Conservation (phyloP, 208 protist species). For the Wallacemonas sp. region DNA sequence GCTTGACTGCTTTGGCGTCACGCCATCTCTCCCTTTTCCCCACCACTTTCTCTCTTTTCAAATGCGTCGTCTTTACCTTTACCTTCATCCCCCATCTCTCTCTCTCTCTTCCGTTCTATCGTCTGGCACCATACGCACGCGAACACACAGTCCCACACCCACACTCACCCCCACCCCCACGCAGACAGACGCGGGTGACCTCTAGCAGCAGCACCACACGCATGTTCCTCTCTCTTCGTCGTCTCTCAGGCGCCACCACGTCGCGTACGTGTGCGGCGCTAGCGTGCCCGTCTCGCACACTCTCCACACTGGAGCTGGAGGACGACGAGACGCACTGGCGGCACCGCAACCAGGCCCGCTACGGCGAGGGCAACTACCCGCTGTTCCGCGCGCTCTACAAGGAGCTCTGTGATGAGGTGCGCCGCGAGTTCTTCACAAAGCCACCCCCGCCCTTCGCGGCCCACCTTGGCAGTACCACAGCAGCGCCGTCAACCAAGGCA, state of each 20-base stretch:
- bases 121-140: no score
- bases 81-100: background rate
- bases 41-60: background rate
- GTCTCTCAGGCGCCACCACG: background rate
- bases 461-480: background rate
- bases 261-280: background rate
- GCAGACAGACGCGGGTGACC: no score
- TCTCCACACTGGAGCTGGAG: slow-evolving; percentile 23
- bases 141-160: no score
- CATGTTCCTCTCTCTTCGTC: background rate
- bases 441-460: slow-evolving; percentile 58
- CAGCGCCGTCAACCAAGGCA: background rate
- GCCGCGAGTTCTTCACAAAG: slow-evolving; percentile 62
- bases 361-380: slow-evolving; percentile 69
- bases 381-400: slow-evolving; percentile 84
- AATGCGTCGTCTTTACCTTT: background rate
- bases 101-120: background rate
- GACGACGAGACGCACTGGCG: slow-evolving; percentile 40
- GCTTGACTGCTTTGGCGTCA: background rate
- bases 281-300: slow-evolving; percentile 1
- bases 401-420: slow-evolving; percentile 80
- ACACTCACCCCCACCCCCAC: no score
- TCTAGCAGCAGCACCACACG: background rate
- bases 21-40: background rate
- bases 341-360: slow-evolving; percentile 45